phyloP scores from a whole-genome alignment of 306 rosid species.

The Oemleria cerasiformis region DNA sequence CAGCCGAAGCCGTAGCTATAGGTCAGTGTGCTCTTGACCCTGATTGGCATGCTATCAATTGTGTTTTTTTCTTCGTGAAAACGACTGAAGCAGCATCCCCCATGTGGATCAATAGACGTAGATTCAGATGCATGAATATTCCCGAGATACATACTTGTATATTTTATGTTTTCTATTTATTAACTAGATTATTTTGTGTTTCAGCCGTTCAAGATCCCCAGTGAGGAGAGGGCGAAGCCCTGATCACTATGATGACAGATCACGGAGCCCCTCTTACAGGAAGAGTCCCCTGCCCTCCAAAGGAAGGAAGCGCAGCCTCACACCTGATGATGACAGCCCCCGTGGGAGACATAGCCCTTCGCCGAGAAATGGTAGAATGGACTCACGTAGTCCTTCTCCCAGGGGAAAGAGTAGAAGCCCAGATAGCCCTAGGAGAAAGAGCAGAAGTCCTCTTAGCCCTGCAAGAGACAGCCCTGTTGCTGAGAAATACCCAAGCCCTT shows the following conservation, averaged over 20 bases:
- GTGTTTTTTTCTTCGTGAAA: neutral
- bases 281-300: conserved; percentile 39
- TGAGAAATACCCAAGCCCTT: conserved; percentile 34
- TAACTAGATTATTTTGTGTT: conserved; percentile 2
- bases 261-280: conserved; percentile 40
- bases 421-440: conserved; percentile 38
- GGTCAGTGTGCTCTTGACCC: conserved; percentile 28
- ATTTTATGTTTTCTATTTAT: neutral
- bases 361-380: conserved; percentile 44
- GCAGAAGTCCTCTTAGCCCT: conserved; percentile 46
- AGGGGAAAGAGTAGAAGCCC: conserved; percentile 53
- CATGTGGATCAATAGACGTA: neutral
- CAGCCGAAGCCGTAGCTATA: conserved; percentile 70
- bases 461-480: conserved; percentile 33
- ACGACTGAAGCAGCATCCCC: neutral
- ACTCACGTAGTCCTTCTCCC: conserved; percentile 19
- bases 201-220: conserved; percentile 77
- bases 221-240: conserved; percentile 51
- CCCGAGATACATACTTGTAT: neutral
- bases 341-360: conserved; percentile 36
- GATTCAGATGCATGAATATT: neutral
- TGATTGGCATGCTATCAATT: neutral
- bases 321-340: conserved; percentile 55
- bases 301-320: conserved; percentile 46
- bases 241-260: conserved; percentile 49